Conservation (phyloP, 2,329 filamentous ascomycete species). For the Canariomyces notabilis region DNA sequence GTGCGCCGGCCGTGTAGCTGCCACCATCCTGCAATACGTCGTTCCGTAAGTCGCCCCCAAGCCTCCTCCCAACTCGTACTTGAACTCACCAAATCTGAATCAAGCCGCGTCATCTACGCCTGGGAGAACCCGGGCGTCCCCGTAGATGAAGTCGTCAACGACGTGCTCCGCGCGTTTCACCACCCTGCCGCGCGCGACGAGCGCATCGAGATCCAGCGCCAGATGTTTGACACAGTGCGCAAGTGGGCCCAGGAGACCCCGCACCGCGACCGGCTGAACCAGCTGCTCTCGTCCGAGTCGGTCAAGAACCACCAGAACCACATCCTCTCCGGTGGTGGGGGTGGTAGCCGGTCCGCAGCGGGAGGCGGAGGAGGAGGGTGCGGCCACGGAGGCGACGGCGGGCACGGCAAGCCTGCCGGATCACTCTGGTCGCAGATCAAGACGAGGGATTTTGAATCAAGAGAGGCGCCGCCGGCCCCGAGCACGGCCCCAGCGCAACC, state of each 20-base stretch:
- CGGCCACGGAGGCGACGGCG: conserved; percentile 33
- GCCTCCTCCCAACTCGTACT: background rate
- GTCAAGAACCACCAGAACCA: conserved; percentile 84
- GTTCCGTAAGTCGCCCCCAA: conserved; percentile 56
- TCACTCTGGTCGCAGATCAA: conserved; percentile 59
- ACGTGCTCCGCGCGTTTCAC: conserved; percentile 80
- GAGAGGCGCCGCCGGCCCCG: conserved; percentile 28
- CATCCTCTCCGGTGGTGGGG: conserved; percentile 37
- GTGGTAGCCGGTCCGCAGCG: conserved; percentile 26
- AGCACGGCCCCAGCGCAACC: conserved; percentile 23
- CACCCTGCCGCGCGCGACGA: conserved; percentile 80
- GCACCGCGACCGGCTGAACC: conserved; percentile 63
- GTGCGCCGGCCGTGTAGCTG: conserved; percentile 67
- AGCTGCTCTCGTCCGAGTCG: conserved; percentile 73
- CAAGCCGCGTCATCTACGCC: conserved; percentile 74
- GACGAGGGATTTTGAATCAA: conserved; percentile 51
- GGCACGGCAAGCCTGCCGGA: conserved; percentile 54
- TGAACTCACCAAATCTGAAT: background rate
- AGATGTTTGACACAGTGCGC: conserved; percentile 84
- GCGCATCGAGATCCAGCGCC: conserved; percentile 70
- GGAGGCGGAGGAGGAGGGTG: conserved; percentile 26
- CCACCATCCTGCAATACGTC: conserved; percentile 76
- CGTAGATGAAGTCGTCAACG: conserved; percentile 76
- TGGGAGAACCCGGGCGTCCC: conserved; percentile 86
- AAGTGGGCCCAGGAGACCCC: conserved; percentile 70